Conservation (phyloP, 495 filamentous ascomycete species). For the Achaetomiella virescens region DNA sequence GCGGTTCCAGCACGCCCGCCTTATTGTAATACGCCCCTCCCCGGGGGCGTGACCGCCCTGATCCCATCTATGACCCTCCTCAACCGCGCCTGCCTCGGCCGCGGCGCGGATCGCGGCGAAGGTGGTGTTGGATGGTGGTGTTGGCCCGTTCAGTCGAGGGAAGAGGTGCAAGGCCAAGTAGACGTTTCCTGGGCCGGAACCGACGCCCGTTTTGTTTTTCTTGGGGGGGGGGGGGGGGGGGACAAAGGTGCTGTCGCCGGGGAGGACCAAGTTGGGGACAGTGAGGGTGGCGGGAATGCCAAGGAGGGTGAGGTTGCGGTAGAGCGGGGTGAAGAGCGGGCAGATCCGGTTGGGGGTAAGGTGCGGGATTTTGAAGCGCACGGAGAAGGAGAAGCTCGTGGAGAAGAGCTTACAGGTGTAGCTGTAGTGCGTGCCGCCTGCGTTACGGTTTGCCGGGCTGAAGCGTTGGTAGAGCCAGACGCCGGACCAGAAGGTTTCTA, state of each 20-base stretch:
- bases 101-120: constrained; percentile 36
- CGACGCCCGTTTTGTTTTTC: constrained; percentile 13
- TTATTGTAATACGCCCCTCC: constrained; percentile 44
- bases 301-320: constrained; percentile 20
- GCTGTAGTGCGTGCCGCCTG: constrained; percentile 41
- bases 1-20: constrained; percentile 48
- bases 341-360: constrained; percentile 16
- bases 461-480: constrained; percentile 38
- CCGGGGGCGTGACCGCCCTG: constrained; percentile 25
- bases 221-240: background rate
- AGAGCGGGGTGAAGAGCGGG: constrained; percentile 31
- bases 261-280: no score
- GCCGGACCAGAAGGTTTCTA: constrained; percentile 45
- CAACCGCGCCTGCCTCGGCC: constrained; percentile 29
- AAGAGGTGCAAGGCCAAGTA: constrained; percentile 44
- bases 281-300: constrained; percentile 27
- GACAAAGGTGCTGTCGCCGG: no score
- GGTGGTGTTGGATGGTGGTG: constrained; percentile 29
- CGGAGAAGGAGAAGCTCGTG: constrained; percentile 28
- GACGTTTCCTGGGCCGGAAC: constrained; percentile 24
- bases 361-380: constrained; percentile 21
- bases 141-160: constrained; percentile 41
- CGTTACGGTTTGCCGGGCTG: constrained; percentile 28
- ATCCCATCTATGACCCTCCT: constrained; percentile 28
- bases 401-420: constrained; percentile 27